Evolutionary conservation across 257 asterid genomes (phyloP).

Genomic region (Echites panduratus): DNA sequence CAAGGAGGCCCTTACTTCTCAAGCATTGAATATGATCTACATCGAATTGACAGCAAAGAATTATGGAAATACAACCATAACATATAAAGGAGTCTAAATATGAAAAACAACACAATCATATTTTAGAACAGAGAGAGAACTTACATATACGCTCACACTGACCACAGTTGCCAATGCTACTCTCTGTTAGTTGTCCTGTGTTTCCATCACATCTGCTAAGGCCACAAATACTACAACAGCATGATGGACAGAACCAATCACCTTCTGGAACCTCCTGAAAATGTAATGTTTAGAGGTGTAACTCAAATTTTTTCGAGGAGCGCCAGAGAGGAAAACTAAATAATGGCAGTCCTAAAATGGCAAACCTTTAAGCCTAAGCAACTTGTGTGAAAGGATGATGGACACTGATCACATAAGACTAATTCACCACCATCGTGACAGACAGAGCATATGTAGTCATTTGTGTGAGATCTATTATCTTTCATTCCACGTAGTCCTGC

Average conservation of each 20-base stretch:
- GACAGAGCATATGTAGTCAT: conserved; percentile 74
- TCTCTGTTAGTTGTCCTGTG: conserved; percentile 23
- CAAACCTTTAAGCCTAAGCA: conserved; percentile 86
- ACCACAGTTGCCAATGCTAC: conserved; percentile 37
- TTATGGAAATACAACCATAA: not conserved
- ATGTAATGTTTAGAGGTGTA: conserved; percentile 11
- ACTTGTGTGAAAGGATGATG: conserved; percentile 71
- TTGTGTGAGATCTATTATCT: conserved; percentile 21
- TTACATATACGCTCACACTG: conserved; percentile 82
- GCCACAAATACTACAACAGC: conserved; percentile 81
- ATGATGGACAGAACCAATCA: conserved; percentile 95
- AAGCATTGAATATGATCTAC: conserved; percentile 75
- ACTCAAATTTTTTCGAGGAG: not conserved
- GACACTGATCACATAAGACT: conserved; percentile 82
- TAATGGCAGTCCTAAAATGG: conserved; percentile 9
- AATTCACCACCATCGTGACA: conserved; percentile 85
- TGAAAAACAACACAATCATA: conserved; percentile 7
- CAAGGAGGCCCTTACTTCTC: conserved; percentile 28
- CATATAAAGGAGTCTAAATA: not conserved
- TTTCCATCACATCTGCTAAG: conserved; percentile 22
- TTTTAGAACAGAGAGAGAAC: conserved; percentile 21
- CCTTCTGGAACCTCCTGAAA: conserved; percentile 80
- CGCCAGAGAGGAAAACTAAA: conserved; percentile 4
- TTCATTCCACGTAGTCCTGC: conserved; percentile 25
- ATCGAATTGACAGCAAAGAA: conserved; percentile 19